A percentile compares a stretch with the other conserved stretches of the same genome.
phyloP scores from a whole-genome alignment of 345 rosid species.

The Clausena lansium region DNA sequence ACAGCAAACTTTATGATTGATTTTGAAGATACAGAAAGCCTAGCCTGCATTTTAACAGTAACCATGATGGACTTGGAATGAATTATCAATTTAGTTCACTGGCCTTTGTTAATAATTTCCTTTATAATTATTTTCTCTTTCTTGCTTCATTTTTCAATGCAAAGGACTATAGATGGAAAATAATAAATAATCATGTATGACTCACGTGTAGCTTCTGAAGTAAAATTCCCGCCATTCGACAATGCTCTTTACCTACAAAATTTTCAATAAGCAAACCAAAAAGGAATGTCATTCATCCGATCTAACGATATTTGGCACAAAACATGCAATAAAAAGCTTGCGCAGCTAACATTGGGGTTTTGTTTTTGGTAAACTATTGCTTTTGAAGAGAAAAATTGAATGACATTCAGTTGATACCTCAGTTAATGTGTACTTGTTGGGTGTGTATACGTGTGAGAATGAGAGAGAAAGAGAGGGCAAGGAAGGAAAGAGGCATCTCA shows the following conservation, averaged over 20 bases:
- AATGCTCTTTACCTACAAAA: constrained; percentile 76
- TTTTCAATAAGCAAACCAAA: constrained; percentile 12
- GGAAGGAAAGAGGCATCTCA: too few species aligned
- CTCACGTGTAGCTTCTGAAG: constrained; percentile 77
- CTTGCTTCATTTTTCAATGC: background rate
- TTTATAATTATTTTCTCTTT: background rate
- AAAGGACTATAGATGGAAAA: background rate
- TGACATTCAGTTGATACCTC: background rate
- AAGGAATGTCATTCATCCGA: background rate
- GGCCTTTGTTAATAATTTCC: background rate
- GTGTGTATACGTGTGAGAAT: background rate
- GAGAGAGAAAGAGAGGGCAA: background rate
- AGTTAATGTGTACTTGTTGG: background rate
- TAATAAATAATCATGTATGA: constrained; percentile 6
- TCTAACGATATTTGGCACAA: background rate
- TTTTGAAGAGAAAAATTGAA: background rate
- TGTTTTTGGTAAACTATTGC: background rate
- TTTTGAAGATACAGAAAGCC: background rate
- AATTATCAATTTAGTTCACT: background rate
- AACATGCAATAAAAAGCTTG: background rate
- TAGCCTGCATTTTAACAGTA: background rate
- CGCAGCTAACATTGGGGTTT: background rate
- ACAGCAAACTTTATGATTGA: background rate
- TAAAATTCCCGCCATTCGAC: constrained; percentile 94
- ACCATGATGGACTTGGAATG: background rate